Conservation (phyloP, 2,329 filamentous ascomycete genomes). For the Fusarium chaquense region DNA sequence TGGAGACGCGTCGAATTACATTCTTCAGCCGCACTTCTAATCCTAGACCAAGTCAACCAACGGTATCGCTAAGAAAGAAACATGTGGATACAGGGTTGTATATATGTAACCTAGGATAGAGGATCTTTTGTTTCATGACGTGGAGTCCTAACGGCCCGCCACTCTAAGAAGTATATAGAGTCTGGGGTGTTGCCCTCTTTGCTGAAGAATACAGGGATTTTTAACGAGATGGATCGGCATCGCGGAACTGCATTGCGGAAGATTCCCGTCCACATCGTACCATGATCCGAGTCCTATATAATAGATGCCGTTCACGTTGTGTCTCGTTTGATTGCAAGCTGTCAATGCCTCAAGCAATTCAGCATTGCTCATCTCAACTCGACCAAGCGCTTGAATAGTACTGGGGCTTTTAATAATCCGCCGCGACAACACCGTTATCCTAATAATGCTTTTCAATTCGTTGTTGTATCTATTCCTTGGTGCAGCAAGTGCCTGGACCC, state of each 20-base stretch:
- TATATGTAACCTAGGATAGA: background rate
- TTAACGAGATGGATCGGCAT: background rate
- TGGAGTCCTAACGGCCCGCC: background rate
- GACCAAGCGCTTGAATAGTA: background rate
- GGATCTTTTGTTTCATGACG: constrained; percentile 4
- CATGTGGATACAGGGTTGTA: background rate
- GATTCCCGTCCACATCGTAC: background rate
- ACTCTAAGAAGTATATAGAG: background rate
- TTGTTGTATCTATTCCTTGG: background rate
- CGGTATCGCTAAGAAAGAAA: background rate
- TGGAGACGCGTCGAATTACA: background rate
- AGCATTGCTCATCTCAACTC: accelerated
- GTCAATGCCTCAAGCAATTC: no score
- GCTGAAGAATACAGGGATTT: background rate
- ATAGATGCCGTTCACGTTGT: no score
- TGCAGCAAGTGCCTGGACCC: constrained; percentile 12
- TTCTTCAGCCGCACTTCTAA: constrained; percentile 1
- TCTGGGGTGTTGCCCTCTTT: background rate
- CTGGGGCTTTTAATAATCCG: background rate
- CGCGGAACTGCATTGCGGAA: background rate
- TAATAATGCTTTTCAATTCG: background rate
- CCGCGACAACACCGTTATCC: no score
- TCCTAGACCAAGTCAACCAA: background rate
- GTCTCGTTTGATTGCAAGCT: background rate
- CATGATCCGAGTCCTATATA: background rate